phyloP scores from a whole-genome alignment of 306 rosid genomes.

The Citrullus mucosospermus region DNA sequence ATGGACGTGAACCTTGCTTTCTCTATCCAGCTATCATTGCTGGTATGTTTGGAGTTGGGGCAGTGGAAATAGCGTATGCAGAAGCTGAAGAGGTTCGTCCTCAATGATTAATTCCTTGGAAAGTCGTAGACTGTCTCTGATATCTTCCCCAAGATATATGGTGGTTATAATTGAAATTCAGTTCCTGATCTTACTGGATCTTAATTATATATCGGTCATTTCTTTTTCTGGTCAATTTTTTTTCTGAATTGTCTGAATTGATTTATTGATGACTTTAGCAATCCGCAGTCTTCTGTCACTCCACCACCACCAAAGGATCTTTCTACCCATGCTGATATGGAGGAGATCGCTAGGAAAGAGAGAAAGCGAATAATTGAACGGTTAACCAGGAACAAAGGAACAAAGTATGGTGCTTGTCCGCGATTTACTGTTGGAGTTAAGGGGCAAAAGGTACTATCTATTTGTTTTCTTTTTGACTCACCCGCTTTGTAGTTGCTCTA shows the following conservation, averaged over 20 bases:
- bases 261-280: background rate
- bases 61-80: constrained; percentile 31
- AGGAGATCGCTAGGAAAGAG: constrained; percentile 47
- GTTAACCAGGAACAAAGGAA: constrained; percentile 39
- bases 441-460: constrained; percentile 55
- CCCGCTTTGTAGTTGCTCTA: background rate
- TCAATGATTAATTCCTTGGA: background rate
- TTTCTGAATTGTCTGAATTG: constrained; percentile 6
- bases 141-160: background rate
- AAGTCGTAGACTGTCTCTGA: background rate
- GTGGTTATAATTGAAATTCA: background rate
- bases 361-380: constrained; percentile 35
- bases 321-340: constrained; percentile 18
- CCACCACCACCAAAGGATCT: constrained; percentile 19
- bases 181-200: background rate
- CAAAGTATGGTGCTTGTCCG: constrained; percentile 47
- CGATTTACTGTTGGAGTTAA: constrained; percentile 49
- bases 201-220: background rate
- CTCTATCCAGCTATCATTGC: constrained; percentile 36
- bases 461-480: background rate
- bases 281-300: constrained; percentile 19
- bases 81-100: constrained; percentile 40
- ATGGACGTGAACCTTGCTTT: constrained; percentile 5
- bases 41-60: constrained; percentile 41
- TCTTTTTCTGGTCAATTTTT: background rate